Percentiles rank a stretch among this genome's conserved stretches.
Evolutionary conservation across 2,329 filamentous ascomycete genomes (phyloP).

Genomic region (Cercospora citrullina): DNA sequence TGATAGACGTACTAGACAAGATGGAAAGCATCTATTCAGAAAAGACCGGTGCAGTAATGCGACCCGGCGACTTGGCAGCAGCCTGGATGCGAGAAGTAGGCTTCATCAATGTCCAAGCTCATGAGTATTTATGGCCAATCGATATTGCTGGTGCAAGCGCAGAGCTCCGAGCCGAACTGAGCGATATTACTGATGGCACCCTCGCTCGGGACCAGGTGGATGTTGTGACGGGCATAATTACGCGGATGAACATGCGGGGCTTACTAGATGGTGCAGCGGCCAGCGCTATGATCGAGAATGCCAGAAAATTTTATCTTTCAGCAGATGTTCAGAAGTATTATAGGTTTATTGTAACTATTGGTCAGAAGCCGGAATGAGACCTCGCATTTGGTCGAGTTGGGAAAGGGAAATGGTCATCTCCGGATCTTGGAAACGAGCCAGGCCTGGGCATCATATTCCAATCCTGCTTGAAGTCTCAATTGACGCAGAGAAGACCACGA

Average conservation of each 20-base stretch:
- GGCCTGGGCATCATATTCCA: too few species aligned
- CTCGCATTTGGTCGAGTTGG: not conserved
- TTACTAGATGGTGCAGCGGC: not conserved
- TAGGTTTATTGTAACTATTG: not conserved
- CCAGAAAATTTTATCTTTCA: not conserved
- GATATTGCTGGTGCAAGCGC: slow-evolving; percentile 6
- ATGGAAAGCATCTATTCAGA: slow-evolving; percentile 1
- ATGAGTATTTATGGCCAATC: slow-evolving; percentile 22
- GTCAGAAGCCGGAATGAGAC: not conserved
- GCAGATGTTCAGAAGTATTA: not conserved
- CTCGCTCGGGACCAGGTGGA: not conserved
- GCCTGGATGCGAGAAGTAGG: slow-evolving; percentile 26
- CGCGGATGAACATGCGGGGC: not conserved
- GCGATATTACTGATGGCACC: not conserved
- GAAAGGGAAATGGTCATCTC: too few species aligned
- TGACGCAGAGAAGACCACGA: not conserved
- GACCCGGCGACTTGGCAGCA: slow-evolving; percentile 11
- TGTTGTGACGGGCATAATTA: not conserved
- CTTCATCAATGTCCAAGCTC: slow-evolving; percentile 23
- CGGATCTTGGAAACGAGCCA: too few species aligned
- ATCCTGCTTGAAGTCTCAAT: not conserved
- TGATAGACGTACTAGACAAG: not conserved
- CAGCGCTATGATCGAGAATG: not conserved
- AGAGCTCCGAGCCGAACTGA: not conserved
- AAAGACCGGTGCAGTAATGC: slow-evolving; percentile 15